Conservation (phyloP, 805 yeast species). For the Lachancea fermentati region DNA sequence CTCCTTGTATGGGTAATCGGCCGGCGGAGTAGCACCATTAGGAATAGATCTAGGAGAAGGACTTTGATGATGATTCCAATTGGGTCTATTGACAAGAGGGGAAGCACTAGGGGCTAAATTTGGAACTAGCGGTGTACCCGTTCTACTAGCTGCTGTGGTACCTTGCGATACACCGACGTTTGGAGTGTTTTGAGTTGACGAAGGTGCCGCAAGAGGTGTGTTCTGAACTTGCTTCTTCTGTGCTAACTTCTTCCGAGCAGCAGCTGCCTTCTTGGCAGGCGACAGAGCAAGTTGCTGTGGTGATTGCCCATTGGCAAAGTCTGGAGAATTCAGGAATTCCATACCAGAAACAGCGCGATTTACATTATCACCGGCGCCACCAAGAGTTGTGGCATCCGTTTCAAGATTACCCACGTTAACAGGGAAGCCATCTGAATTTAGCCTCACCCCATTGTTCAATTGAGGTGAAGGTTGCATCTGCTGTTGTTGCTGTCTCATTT, state of each 20-base stretch:
- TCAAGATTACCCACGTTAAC: background rate
- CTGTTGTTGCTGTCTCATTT: constrained; percentile 24
- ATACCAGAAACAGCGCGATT: constrained; percentile 11
- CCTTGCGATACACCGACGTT: constrained; percentile 9
- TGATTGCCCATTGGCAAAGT: constrained; percentile 9
- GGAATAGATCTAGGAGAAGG: constrained; percentile 13
- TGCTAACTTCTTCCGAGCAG: constrained; percentile 7
- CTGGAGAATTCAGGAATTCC: constrained; percentile 21
- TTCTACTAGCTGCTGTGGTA: constrained; percentile 11
- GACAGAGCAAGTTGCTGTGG: constrained; percentile 15
- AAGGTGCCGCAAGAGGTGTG: constrained; percentile 15
- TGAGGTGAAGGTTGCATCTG: constrained; percentile 10
- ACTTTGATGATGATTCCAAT: constrained; percentile 6
- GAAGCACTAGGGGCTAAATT: constrained; percentile 7
- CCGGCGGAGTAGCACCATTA: constrained; percentile 9
- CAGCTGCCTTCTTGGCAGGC: constrained; percentile 10
- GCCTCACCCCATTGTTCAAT: constrained; percentile 6
- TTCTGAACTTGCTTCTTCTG: constrained; percentile 10
- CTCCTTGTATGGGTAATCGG: constrained; percentile 24
- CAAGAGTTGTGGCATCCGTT: constrained; percentile 1
- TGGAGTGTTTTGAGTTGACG: constrained; percentile 14
- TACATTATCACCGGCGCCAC: constrained; percentile 8
- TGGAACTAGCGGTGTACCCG: constrained; percentile 16
- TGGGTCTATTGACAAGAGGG: constrained; percentile 8
- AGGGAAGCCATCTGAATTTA: constrained; percentile 7